A percentile compares a stretch with the other conserved stretches of the same genome.
Conservation (phyloP, 495 filamentous ascomycete species). For the Aspergillus steynii region DNA sequence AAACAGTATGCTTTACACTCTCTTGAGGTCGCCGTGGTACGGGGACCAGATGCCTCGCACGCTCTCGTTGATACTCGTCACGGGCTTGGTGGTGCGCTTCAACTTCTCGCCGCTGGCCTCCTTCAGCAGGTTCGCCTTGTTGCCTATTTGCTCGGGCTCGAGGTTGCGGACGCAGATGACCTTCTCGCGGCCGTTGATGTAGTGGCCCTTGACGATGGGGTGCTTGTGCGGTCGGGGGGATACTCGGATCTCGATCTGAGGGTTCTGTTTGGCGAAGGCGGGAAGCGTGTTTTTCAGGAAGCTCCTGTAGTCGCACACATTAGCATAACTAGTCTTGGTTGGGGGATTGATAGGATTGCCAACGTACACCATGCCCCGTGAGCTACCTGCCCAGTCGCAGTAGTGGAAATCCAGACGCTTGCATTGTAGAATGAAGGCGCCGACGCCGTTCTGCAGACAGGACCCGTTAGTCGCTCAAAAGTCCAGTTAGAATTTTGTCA, state of each 20-base stretch:
- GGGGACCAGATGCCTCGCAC: constrained; percentile 95
- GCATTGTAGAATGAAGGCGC: constrained; percentile 96
- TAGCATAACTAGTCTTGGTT: not conserved
- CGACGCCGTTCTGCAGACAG: constrained; percentile 79
- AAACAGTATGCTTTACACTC: constrained; percentile 30
- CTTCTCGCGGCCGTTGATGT: constrained; percentile 87
- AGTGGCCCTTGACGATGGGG: constrained; percentile 81
- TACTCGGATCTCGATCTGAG: constrained; percentile 87
- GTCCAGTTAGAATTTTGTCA: not conserved
- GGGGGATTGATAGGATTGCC: not conserved
- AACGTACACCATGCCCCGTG: constrained; percentile 88
- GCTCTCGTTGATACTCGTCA: constrained; percentile 84
- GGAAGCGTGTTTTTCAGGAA: constrained; percentile 78
- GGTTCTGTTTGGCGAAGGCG: constrained; percentile 74
- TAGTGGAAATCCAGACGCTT: constrained; percentile 93
- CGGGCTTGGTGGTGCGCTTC: constrained; percentile 75
- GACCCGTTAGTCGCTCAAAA: constrained; percentile 9
- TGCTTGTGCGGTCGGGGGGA: constrained; percentile 86
- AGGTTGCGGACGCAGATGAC: constrained; percentile 87
- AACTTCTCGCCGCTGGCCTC: constrained; percentile 86
- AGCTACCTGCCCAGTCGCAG: constrained; percentile 92
- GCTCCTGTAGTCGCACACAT: constrained; percentile 48
- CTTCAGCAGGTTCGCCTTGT: constrained; percentile 78
- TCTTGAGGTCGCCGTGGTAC: constrained; percentile 69
- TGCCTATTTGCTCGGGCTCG: constrained; percentile 71